Evolutionary conservation across 192 early-diverging fungal genomes (phyloP), one percentile per base, ranked within the genome.

Genomic region (Obelidium mucronatum): DNA sequence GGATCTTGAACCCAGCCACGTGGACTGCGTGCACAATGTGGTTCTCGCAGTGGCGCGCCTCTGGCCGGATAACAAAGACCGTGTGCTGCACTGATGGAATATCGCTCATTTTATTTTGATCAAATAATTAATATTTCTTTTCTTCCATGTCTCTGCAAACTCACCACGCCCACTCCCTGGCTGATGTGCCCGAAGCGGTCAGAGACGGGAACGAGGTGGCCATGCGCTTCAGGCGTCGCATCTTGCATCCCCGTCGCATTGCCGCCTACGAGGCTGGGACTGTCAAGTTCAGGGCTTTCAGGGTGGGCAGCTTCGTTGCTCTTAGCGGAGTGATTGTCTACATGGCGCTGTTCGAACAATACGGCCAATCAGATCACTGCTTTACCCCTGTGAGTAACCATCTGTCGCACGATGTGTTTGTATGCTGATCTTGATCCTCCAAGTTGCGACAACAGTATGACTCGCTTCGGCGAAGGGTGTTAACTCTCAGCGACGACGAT

Each of bases 11-110:
- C n/a, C 83, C 86, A 4, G 66, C 78, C 31, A 78, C 56, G 30
- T 53, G 62, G 24, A 87, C 55, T 5, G 55, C 30, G 74, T 82
- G 78, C 6, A 79, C 48, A 54, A 87, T 81, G 17, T 83, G 78
- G 19, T 71, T 40, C 60, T 84, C 80, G 40, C 69, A 52, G 34
- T 73, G 54, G 8, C 61, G 58, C 13, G 71, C 79, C 60, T 83
- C 77, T 0, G 86, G 86, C 37, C 84, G 79, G 8, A 87, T 52
- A n/a, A 87, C 44, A 24, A 84, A 53, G 54, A 87, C 79, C 2
- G 67, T 40, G 11, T 73, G 52, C 53, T 85, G 11, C 40, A 6
- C 13, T 42, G 36, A 28, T 8, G 55, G 55, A 58, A 24, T 8
- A 22, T 6, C 0, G 8, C 11, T 58, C 22, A 11, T 22, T 58